These are phyloP conservation scores for Cucurbita pepo DNA, from an alignment of 306 rosid genomes.

Conservation along the genomic window DNA sequence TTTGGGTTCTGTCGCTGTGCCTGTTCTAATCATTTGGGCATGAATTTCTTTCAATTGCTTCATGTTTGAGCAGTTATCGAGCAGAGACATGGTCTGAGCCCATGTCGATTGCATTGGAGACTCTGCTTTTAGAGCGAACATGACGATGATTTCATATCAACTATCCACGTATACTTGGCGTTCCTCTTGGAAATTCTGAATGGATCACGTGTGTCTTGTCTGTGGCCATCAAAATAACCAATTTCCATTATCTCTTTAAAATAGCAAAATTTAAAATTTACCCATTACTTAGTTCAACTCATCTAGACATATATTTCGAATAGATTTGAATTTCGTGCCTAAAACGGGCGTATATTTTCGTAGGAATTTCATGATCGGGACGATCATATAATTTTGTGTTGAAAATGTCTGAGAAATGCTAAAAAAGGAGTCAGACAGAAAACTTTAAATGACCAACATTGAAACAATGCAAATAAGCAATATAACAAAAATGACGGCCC, in stretches of 20 bases:
- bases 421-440: neutral
- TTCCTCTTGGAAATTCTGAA: neutral
- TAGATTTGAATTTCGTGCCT: no score
- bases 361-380: no score
- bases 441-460: conserved; percentile 25
- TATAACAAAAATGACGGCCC: conserved; percentile 37
- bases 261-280: no score
- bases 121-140: conserved; percentile 8
- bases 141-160: conserved; percentile 12
- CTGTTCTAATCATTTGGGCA: conserved; percentile 39
- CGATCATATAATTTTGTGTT: no score
- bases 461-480: conserved; percentile 42
- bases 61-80: conserved; percentile 47
- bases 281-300: no score
- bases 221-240: neutral
- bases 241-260: neutral
- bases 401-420: no score
- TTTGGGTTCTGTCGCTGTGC: conserved; percentile 8
- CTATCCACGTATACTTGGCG: neutral
- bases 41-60: conserved; percentile 46
- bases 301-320: no score
- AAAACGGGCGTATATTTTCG: no score
- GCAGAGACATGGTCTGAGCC: conserved; percentile 22
- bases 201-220: neutral
- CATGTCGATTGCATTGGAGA: conserved; percentile 10